phyloP scores from a whole-genome alignment of 805 yeast genomes.

The Pichia rugopelliculosa region DNA sequence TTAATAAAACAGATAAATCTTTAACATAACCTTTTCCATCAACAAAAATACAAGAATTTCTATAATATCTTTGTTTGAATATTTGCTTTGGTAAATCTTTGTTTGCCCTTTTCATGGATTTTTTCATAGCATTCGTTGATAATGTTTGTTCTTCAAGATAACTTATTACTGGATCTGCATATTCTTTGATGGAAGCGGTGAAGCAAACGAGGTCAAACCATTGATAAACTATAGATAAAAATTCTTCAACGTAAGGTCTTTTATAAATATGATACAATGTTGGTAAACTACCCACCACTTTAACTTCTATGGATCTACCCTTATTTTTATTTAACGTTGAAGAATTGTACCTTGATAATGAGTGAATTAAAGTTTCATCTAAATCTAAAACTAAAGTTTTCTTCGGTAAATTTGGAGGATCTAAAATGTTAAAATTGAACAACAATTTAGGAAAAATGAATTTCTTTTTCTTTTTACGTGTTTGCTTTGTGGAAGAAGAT shows the following conservation, averaged over 20 bases:
- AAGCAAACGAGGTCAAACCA: slow-evolving; percentile 90
- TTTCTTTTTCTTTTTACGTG: slow-evolving; percentile 19
- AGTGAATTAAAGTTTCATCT: slow-evolving; percentile 92
- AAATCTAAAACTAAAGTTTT: slow-evolving; percentile 81
- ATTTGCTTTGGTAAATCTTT: slow-evolving; percentile 27
- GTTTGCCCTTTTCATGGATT: background rate
- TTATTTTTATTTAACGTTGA: slow-evolving; percentile 35
- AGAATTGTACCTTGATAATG: slow-evolving; percentile 60
- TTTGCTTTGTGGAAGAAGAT: background rate
- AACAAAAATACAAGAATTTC: slow-evolving; percentile 70
- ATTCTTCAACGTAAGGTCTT: slow-evolving; percentile 85
- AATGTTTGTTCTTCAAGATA: slow-evolving; percentile 65
- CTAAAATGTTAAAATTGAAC: slow-evolving; percentile 27
- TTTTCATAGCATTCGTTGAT: slow-evolving; percentile 23
- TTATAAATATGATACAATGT: slow-evolving; percentile 86
- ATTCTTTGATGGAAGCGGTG: slow-evolving; percentile 91
- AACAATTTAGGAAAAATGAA: slow-evolving; percentile 29
- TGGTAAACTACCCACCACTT: slow-evolving; percentile 53
- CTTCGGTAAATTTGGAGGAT: slow-evolving; percentile 24
- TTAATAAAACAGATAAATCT: slow-evolving; percentile 39
- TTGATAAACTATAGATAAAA: slow-evolving; percentile 64
- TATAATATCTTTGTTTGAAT: slow-evolving; percentile 56
- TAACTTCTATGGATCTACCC: slow-evolving; percentile 79
- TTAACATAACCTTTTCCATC: slow-evolving; percentile 83
- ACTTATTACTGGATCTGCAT: slow-evolving; percentile 95